Conservation (phyloP, 495 filamentous ascomycete genomes). For the Penicillium alfredii region DNA sequence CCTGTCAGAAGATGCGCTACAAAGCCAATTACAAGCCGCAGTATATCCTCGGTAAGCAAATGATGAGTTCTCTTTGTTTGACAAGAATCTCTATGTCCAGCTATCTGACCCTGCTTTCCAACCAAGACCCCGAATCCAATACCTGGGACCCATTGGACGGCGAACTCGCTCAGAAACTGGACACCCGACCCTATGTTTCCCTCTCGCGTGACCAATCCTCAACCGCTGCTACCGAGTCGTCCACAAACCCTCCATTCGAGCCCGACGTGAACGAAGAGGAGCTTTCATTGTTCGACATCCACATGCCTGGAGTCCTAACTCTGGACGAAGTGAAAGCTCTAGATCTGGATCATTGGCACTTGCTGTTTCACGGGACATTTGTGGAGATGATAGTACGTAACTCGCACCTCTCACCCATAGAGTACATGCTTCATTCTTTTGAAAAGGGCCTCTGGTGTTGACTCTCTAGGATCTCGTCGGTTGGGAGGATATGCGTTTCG, state of each 20-base stretch:
- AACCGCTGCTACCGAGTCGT: slow-evolving; percentile 3
- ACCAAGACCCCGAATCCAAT: slow-evolving; percentile 62
- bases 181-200: slow-evolving; percentile 61
- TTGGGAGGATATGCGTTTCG: slow-evolving; percentile 58
- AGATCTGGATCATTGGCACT: slow-evolving; percentile 55
- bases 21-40: slow-evolving; percentile 83
- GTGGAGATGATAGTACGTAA: slow-evolving; percentile 40
- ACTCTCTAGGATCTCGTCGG: slow-evolving; percentile 55
- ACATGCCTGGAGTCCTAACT: slow-evolving; percentile 75
- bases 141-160: slow-evolving; percentile 71
- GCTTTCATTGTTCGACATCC: slow-evolving; percentile 57
- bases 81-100: not conserved
- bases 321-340: slow-evolving; percentile 53
- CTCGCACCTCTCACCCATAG: not conserved
- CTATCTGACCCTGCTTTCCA: slow-evolving; percentile 1
- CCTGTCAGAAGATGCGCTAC: slow-evolving; percentile 77
- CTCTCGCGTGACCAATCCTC: slow-evolving; percentile 47
- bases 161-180: slow-evolving; percentile 57
- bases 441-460: no score
- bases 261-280: slow-evolving; percentile 34
- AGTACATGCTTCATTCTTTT: no score
- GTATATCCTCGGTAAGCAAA: slow-evolving; percentile 66
- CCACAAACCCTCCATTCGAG: slow-evolving; percentile 23
- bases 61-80: no score
- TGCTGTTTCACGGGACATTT: slow-evolving; percentile 38